Evolutionary conservation across 140 eudicot species (phyloP), one percentile per base, ranked within the genome.

Genomic region (Erigeron philadelphicus): DNA sequence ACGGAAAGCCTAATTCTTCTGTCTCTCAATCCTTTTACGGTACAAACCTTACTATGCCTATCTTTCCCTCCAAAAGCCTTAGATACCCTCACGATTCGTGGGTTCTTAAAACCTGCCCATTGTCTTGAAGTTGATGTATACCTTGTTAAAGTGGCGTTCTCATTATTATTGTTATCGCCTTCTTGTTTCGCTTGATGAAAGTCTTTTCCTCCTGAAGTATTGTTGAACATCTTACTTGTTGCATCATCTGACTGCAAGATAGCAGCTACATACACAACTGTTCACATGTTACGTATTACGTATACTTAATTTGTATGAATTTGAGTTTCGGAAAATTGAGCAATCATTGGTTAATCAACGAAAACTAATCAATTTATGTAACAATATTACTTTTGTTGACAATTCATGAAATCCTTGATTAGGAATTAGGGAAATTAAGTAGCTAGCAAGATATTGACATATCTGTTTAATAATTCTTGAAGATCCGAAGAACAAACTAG

Each of bases 1-100:
- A 86, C 93, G 0, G 98, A 92, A 43, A 92, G 90, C 81, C 98
- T 75, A 47, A 92, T 86, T 45, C 98, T 72, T 53, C 98, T 76
- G 78, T 92, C 98, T 75, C 98, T 78, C 19, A 92, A 64, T 50
- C 98, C 98, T 67, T 85, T 86, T 40, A 92, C 82, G 1, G 98
- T 92, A 72, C 95, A 88, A 10, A 92, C 98, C 58, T 92, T 92
- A 72, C 98, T 92, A 53, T 92, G 98, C 72, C 98, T 82, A 66
- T 88, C 98, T 81, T 92, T 92, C 7, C 98, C 96, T 72, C 98
- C 98, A 71, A 88, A 86, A 18, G 87, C 72, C 23, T 92, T 89
- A 0, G 98, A 81, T 6, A 84, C 98, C 10, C 98, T 85, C 7
- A 92, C 98, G 15, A 92, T 88, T 64, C 98, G 77, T 61, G 98